These are phyloP conservation scores for Dunaliella sp. DNA, from an alignment of 139 green algal species.

Conservation along the genomic window DNA sequence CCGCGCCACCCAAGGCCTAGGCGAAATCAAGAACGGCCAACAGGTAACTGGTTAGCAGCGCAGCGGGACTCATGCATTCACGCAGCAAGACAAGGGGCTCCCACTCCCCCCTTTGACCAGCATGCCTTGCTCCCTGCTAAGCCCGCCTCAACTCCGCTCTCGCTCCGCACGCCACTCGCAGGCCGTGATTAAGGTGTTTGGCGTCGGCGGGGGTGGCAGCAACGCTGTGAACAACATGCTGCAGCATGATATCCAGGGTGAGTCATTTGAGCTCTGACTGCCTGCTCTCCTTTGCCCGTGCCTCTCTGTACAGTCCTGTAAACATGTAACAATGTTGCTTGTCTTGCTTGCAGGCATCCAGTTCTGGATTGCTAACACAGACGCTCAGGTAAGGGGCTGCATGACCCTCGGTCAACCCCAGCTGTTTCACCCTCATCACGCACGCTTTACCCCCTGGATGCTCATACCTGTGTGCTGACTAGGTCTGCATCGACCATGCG, in stretches of 20 bases:
- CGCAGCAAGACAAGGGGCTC: too few species aligned
- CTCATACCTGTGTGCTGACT: too few species aligned
- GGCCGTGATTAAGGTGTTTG: constrained; percentile 65
- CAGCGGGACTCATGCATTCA: too few species aligned
- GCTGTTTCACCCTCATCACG: too few species aligned
- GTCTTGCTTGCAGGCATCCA: constrained; percentile 65
- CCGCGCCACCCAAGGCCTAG: background rate
- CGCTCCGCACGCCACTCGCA: constrained; percentile 1
- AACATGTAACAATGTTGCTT: too few species aligned
- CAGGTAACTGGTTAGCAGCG: background rate
- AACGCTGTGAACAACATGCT: constrained; percentile 98
- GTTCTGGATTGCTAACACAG: constrained; percentile 95
- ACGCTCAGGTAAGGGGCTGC: constrained; percentile 71
- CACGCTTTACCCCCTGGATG: too few species aligned
- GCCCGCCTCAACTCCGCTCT: too few species aligned
- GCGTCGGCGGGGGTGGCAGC: constrained; percentile 87
- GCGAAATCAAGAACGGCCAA: background rate
- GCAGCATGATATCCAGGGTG: constrained; percentile 49
- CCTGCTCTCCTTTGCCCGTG: background rate
- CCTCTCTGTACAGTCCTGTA: too few species aligned
- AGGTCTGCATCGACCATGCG: too few species aligned
- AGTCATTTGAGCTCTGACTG: background rate
- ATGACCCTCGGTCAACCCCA: background rate
- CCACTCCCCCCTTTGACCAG: constrained; percentile 26
- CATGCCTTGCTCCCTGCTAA: too few species aligned